Percentiles rank a stretch among this genome's conserved stretches.
Conservation (phyloP, 805 yeast species). For the Lachancea fermentati region DNA sequence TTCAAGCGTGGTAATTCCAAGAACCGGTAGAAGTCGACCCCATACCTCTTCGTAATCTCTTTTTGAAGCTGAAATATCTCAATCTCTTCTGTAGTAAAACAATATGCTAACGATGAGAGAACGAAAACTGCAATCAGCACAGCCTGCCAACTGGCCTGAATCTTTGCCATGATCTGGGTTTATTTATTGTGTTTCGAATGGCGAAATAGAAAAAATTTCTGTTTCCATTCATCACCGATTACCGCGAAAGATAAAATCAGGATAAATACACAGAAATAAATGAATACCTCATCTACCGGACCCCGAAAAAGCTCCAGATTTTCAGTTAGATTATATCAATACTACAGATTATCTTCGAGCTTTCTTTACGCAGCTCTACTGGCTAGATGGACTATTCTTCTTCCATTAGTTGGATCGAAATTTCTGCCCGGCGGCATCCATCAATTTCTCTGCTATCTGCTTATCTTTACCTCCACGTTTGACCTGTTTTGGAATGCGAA, state of each 20-base stretch:
- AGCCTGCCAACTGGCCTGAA: neutral
- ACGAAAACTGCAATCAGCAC: neutral
- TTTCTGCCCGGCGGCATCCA: conserved; percentile 71
- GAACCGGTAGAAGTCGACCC: conserved; percentile 68
- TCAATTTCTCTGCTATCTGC: conserved; percentile 42
- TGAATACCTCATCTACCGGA: neutral
- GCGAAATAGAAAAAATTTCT: neutral
- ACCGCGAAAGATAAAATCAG: neutral
- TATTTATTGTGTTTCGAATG: neutral
- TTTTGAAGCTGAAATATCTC: conserved; percentile 75
- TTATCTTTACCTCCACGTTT: conserved; percentile 17
- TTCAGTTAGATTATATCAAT: conserved; percentile 20
- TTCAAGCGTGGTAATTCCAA: conserved; percentile 39
- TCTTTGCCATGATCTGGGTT: neutral
- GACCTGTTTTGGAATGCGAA: conserved; percentile 24
- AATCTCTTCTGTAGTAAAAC: conserved; percentile 60
- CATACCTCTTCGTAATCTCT: conserved; percentile 57
- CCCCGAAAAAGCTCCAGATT: neutral
- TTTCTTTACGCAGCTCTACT: conserved; percentile 26
- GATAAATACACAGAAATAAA: too few relatives aligned
- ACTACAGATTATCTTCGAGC: conserved; percentile 22
- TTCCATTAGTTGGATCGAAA: conserved; percentile 59
- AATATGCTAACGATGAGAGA: conserved; percentile 34
- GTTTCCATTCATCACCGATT: neutral
- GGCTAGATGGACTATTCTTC: conserved; percentile 44